phyloP scores from a whole-genome alignment of 2,329 filamentous ascomycete species.

The Elsinoe perseae region DNA sequence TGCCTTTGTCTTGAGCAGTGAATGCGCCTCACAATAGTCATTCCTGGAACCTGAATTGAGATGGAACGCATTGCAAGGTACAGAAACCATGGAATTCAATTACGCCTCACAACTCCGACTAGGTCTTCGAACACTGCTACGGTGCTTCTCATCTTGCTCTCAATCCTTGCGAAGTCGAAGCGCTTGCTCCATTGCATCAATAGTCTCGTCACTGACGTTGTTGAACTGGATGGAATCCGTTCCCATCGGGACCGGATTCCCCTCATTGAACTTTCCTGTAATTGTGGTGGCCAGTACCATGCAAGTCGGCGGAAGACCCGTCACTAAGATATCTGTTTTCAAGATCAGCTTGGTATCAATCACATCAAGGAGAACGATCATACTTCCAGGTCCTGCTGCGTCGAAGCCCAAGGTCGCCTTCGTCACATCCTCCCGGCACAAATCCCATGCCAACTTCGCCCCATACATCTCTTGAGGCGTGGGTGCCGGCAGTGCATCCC shows the following conservation, averaged over 20 bases:
- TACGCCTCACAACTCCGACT: too few species aligned
- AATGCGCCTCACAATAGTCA: too few species aligned
- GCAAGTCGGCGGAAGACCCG: conserved; percentile 18
- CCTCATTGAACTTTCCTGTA: conserved; percentile 18
- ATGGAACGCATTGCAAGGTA: too few species aligned
- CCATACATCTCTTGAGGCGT: not conserved
- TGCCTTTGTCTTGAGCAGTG: too few species aligned
- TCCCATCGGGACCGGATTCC: conserved; percentile 15
- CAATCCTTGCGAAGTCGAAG: not conserved
- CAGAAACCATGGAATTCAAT: too few species aligned
- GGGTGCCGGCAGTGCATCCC: not conserved
- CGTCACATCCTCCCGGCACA: conserved; percentile 2
- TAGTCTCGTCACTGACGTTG: conserved; percentile 13
- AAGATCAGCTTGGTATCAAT: not conserved
- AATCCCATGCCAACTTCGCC: conserved; percentile 3
- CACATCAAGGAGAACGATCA: not conserved
- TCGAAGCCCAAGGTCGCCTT: conserved; percentile 6
- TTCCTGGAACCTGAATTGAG: too few species aligned
- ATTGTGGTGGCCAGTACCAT: conserved; percentile 17
- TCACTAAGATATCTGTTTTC: not conserved
- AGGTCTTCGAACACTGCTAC: too few species aligned
- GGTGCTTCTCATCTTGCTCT: not conserved
- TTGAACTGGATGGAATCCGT: conserved; percentile 18
- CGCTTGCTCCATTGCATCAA: conserved; percentile 16
- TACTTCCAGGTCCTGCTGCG: conserved; percentile 8